These are phyloP conservation scores for Elaphomyces granulatus DNA, from an alignment of 495 filamentous ascomycete species.

Conservation along the genomic window DNA sequence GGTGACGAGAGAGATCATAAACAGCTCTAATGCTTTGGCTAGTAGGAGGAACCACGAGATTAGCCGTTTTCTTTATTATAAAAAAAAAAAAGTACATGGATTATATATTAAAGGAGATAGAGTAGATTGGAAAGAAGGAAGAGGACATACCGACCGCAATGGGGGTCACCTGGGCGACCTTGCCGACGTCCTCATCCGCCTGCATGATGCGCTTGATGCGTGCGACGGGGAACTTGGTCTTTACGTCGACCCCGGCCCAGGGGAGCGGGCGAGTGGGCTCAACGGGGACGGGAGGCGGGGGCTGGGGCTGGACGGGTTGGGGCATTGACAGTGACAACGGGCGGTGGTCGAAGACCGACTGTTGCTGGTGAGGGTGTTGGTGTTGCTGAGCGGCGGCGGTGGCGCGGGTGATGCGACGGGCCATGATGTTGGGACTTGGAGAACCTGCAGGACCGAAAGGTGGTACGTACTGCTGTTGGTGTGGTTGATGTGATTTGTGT, in stretches of 20 bases:
- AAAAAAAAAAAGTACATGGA: constrained; percentile 1
- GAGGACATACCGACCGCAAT: constrained; percentile 67
- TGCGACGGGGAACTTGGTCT: constrained; percentile 93
- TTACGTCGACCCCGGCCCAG: constrained; percentile 50
- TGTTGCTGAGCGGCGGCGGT: constrained; percentile 8
- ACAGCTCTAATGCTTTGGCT: constrained; percentile 87
- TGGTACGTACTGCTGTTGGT: constrained; percentile 16
- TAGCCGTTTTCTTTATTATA: constrained; percentile 2
- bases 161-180: constrained; percentile 93
- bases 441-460: background rate
- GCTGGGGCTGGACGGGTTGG: too few species aligned
- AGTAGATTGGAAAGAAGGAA: background rate
- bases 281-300: constrained; percentile 6
- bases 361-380: constrained; percentile 5
- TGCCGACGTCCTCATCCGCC: constrained; percentile 96
- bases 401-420: constrained; percentile 31
- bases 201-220: constrained; percentile 99
- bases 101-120: too few species aligned
- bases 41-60: constrained; percentile 9
- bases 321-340: too few species aligned
- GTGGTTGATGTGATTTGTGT: constrained; percentile 7
- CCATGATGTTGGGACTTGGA: too few species aligned
- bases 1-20: constrained; percentile 87
- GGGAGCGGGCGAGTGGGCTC: constrained; percentile 14
- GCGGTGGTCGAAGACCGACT: constrained; percentile 1